phyloP scores from a whole-genome alignment of 257 asterid species.

The Nicotiana attenuata region DNA sequence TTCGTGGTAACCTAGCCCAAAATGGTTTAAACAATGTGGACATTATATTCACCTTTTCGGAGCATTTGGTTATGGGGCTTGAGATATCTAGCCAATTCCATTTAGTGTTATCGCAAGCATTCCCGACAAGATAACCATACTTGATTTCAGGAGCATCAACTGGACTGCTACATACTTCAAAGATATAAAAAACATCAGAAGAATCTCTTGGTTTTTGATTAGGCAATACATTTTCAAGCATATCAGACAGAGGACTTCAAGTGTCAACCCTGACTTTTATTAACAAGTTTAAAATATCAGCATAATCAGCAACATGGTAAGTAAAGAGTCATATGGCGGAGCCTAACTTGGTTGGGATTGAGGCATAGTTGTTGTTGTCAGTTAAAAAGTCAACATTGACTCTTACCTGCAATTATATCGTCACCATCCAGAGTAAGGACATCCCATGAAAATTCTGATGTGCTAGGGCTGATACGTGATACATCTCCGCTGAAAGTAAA shows the following conservation, averaged over 20 bases:
- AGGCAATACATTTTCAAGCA: neutral
- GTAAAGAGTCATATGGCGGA: neutral
- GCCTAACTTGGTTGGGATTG: neutral
- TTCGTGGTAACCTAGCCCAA: neutral
- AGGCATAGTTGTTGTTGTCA: neutral
- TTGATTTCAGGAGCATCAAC: conserved; percentile 63
- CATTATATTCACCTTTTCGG: conserved; percentile 42
- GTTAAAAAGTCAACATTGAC: neutral
- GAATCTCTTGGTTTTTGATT: neutral
- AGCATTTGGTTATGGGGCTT: conserved; percentile 56
- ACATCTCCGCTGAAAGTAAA: conserved; percentile 60
- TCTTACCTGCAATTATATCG: conserved; percentile 63
- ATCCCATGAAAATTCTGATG: conserved; percentile 66
- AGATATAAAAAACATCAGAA: neutral
- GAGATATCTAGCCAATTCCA: conserved; percentile 79
- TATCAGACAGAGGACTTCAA: neutral
- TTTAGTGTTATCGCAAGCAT: conserved; percentile 30
- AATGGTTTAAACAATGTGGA: neutral
- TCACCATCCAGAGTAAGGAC: conserved; percentile 68
- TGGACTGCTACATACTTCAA: conserved; percentile 77
- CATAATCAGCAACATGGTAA: neutral
- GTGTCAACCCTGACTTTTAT: neutral
- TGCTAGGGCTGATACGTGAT: conserved; percentile 56
- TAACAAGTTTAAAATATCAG: neutral
- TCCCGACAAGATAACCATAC: conserved; percentile 48